These are phyloP conservation scores for Curvularia sp. DNA, from an alignment of 2,329 filamentous ascomycete species.

Conservation along the genomic window DNA sequence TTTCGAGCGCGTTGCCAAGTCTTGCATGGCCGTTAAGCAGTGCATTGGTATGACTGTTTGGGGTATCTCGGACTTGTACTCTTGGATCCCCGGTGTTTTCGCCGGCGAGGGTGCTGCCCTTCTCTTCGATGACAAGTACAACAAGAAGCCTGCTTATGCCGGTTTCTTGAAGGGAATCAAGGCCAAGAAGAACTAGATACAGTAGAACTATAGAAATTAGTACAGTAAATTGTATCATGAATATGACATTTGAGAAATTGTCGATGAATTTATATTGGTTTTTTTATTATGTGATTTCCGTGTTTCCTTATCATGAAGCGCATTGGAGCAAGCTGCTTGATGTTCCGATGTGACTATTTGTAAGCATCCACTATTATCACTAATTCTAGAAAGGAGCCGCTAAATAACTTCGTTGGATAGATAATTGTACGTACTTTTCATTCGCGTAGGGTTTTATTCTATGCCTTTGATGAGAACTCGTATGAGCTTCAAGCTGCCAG, in stretches of 20 bases:
- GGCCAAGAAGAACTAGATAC: constrained; percentile 20
- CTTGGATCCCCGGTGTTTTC: constrained; percentile 51
- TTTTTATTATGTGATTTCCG: neutral
- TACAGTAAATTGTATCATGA: neutral
- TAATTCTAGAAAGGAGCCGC: no score
- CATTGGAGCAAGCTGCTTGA: neutral
- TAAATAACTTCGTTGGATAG: no score
- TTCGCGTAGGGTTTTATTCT: neutral
- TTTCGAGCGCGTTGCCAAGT: constrained; percentile 52
- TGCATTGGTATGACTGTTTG: constrained; percentile 58
- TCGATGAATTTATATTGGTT: no score
- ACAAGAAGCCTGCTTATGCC: constrained; percentile 49
- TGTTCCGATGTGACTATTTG: neutral
- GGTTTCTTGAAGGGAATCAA: constrained; percentile 38
- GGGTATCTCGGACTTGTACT: constrained; percentile 53
- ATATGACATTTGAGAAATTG: neutral
- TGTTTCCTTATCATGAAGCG: neutral
- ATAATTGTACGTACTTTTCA: no score
- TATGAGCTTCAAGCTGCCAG: neutral
- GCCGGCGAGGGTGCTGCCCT: constrained; percentile 47
- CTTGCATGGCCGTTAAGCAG: constrained; percentile 47
- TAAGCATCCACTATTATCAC: neutral
- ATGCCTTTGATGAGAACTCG: neutral
- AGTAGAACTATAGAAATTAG: no score
- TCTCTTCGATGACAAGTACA: constrained; percentile 42